These are phyloP conservation scores for Monascus purpureus DNA, from an alignment of 495 filamentous ascomycete genomes.

Conservation along the genomic window DNA sequence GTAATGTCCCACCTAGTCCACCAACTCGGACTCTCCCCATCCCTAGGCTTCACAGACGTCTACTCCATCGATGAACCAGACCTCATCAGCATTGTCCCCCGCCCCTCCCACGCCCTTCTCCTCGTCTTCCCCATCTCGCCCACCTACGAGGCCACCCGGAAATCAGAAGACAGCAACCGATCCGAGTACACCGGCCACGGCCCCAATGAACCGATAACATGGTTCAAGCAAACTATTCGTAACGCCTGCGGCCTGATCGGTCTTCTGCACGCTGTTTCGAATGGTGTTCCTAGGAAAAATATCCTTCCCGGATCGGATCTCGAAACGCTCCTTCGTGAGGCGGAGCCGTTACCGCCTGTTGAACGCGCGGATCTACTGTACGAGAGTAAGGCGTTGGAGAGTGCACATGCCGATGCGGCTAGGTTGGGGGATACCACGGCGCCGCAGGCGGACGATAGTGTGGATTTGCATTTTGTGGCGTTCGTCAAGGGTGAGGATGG, in stretches of 20 bases:
- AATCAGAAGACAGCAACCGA: slow-evolving; percentile 45
- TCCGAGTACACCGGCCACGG: slow-evolving; percentile 38
- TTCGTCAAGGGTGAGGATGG: slow-evolving; percentile 66
- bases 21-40: slow-evolving; percentile 54
- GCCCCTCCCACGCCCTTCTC: slow-evolving; percentile 69
- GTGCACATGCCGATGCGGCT: slow-evolving; percentile 59
- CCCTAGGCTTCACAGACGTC: slow-evolving; percentile 66
- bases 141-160: slow-evolving; percentile 52
- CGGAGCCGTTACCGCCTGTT: slow-evolving; percentile 29
- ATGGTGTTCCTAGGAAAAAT: slow-evolving; percentile 38
- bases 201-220: slow-evolving; percentile 49
- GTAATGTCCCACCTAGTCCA: slow-evolving; percentile 66
- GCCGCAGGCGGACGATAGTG: slow-evolving; percentile 50
- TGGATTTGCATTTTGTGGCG: slow-evolving; percentile 72
- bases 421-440: slow-evolving; percentile 56
- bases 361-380: slow-evolving; percentile 61
- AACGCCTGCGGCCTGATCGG: slow-evolving; percentile 81
- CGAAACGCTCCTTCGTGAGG: slow-evolving; percentile 30
- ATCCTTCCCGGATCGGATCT: slow-evolving; percentile 32
- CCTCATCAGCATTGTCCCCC: slow-evolving; percentile 64
- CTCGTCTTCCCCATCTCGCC: slow-evolving; percentile 72
- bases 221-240: slow-evolving; percentile 86
- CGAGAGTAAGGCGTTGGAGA: slow-evolving; percentile 52
- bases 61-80: slow-evolving; percentile 70
- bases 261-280: slow-evolving; percentile 57